Base-by-base conservation (phyloP, 2,329 filamentous ascomycete species). In the Seiridium cupressi region DNA sequence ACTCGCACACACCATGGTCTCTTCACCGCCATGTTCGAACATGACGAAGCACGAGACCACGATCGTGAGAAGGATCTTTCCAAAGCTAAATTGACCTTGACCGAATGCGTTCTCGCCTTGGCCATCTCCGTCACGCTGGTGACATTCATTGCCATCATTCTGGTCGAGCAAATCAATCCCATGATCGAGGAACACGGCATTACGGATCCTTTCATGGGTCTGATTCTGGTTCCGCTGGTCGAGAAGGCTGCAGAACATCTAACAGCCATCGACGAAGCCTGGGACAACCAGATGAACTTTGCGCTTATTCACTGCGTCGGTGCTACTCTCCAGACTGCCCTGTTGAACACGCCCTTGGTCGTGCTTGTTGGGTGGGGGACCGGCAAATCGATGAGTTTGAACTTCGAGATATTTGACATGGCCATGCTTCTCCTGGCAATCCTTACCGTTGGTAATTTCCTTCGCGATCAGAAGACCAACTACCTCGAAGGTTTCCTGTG, bases 191-290 rank as follows among this genome's bases (percentile, higher is more conserved):
- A 74, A 31, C 74, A 74, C 26, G 65, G 72, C 60, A 74, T 86
- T 13, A 81, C 80, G 0, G 82, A 84, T 58, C 77, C 83, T 1
- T 84, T 84, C 63, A 82, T 85, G 75, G 83, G 91, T 68, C 79
- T 96, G 44, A 94, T 95, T 64, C 81, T 96, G 1, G 84, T 95
- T 4, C 89, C 91, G 3, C 81, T 96, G 0, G 91, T 95, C 5
- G 92, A 96, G 71, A 96, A 96, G 74, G 88, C 90, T 3, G 91
- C 92, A 10, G 92, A 96, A 74, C 92, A 96, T 74, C 78, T 96
- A 51, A 93, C 90, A 2, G 90, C 91, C 47, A 81, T 96, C 61
- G 91, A 95, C 67, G 92, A 96, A 80, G 92, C 92, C 32, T 94
- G 87, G 81, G 89, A 92, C 67, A 86, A 91, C 71, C 87, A 89